Evolutionary conservation across 78 protist genomes (phyloP).

Genomic region (Isochrysis galbana): DNA sequence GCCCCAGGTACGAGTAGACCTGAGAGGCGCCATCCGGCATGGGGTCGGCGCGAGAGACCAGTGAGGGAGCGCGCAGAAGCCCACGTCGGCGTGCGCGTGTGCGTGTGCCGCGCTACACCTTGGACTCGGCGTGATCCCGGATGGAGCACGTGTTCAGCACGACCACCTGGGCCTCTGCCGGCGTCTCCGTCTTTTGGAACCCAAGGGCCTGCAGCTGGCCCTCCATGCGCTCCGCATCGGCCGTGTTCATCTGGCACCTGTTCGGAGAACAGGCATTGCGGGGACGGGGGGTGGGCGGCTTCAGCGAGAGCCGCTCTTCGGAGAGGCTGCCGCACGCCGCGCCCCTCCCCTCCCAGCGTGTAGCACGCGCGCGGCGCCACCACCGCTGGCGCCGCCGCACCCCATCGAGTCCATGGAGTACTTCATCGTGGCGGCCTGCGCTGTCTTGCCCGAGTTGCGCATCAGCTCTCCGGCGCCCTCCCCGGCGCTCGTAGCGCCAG

Average conservation of each 20-base stretch:
- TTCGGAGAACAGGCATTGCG: neutral
- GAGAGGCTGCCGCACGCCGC: too few species aligned
- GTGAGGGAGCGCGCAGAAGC: too few species aligned
- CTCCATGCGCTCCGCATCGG: conserved; percentile 49
- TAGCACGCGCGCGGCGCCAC: neutral
- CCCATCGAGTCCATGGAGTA: neutral
- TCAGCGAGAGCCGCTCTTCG: too few species aligned
- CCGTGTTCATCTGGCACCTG: conserved; percentile 53
- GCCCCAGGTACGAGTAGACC: conserved; percentile 42
- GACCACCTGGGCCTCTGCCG: neutral
- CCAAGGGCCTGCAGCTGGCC: conserved; percentile 40
- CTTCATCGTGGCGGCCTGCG: neutral
- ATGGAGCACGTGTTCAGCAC: conserved; percentile 53
- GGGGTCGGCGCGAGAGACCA: too few species aligned
- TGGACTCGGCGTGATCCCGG: conserved; percentile 47
- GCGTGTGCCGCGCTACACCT: too few species aligned
- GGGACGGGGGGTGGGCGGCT: neutral
- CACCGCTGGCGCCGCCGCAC: neutral
- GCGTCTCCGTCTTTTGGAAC: neutral
- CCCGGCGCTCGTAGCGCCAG: neutral
- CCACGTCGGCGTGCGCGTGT: too few species aligned
- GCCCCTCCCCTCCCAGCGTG: too few species aligned
- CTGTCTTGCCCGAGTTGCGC: neutral
- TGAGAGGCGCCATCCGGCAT: too few species aligned
- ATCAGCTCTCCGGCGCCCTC: neutral